Evolutionary conservation across 176 grass and related monocot genomes (phyloP), one percentile per base, ranked within the genome.

Genomic region (Puya raimondii): DNA sequence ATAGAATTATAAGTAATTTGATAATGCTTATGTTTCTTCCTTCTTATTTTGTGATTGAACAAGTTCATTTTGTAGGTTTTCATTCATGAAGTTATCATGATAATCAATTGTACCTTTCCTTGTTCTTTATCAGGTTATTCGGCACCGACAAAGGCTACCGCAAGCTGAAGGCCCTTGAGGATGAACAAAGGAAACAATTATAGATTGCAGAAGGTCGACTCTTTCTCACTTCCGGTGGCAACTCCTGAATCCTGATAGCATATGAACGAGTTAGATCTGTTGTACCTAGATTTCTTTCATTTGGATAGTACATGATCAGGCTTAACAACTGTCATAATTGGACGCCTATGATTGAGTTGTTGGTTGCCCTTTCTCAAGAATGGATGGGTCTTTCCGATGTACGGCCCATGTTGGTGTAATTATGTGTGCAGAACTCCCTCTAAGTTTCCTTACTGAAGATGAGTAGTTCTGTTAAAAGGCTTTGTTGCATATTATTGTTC

Each of bases 101-200:
- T 56, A 59, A 18, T 59, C 15, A 17, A 8, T 8, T 5, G 14
- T 9, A 17, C 20, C 54, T 59, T 59, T 59, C 54, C 16, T 69
- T 18, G 17, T 49, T 49, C 17, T 69, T 20, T 51, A 18, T 23
- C 67, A 69, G 67, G 67, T 13, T 69, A 48, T 69, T 69, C n/a
- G 67, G 67, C 67, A 69, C 67, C 10, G 67, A 69, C 17, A 69
- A 50, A 69, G 67, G n/a, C 48, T 69, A 69, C 10, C 67, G 16
- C 14, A 69, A 50, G 67, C 2, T 69, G 3, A 69, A 69, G 67
- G 47, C 33, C 4, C 16, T 69, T 10, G 67, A 69, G 47, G 67
- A 69, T 16, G 67, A 50, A 50, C 47, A 69, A 51, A 48, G 67
- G 17, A 66, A 69, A 48, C 67, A 69, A 21, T 48, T 21, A 23